Evolutionary conservation across 257 asterid species (phyloP).

Genomic region (Linaria vulgaris): DNA sequence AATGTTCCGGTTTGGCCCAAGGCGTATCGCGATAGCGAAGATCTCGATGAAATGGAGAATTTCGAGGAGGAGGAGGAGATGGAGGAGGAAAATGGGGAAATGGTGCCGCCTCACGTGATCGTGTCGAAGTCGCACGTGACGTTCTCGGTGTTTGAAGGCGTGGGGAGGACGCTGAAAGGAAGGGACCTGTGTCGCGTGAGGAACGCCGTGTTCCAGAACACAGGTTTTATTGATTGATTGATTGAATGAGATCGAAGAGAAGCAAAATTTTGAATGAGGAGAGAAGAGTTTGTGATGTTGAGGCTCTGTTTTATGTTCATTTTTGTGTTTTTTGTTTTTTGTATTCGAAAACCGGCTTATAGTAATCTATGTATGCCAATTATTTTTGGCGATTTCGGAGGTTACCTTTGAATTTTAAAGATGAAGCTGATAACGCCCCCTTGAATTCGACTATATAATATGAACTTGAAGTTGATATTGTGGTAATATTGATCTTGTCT

Average conservation of each 20-base stretch:
- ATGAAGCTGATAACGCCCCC: no score
- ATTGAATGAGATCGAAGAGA: not conserved
- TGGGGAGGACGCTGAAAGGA: constrained; percentile 85
- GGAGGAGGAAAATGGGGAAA: constrained; percentile 46
- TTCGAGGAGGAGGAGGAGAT: constrained; percentile 38
- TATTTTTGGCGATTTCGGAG: no score
- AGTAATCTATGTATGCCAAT: no score
- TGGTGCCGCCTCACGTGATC: constrained; percentile 95
- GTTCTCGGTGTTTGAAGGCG: constrained; percentile 89
- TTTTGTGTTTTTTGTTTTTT: not conserved
- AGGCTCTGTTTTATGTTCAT: not conserved
- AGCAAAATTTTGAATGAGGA: not conserved
- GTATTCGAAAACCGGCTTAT: not conserved
- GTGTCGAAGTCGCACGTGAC: constrained; percentile 88
- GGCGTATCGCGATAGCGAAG: constrained; percentile 13
- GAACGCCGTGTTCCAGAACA: constrained; percentile 82
- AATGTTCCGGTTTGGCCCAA: constrained; percentile 72
- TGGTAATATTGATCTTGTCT: no score
- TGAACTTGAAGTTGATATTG: not conserved
- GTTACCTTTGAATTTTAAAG: no score
- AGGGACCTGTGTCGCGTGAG: constrained; percentile 79
- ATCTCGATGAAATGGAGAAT: constrained; percentile 26
- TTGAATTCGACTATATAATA: no score
- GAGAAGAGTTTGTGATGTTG: not conserved
- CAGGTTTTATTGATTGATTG: constrained; percentile 81